phyloP scores from a whole-genome alignment of 2,329 filamentous ascomycete genomes.

The Hypoxylon sp. region DNA sequence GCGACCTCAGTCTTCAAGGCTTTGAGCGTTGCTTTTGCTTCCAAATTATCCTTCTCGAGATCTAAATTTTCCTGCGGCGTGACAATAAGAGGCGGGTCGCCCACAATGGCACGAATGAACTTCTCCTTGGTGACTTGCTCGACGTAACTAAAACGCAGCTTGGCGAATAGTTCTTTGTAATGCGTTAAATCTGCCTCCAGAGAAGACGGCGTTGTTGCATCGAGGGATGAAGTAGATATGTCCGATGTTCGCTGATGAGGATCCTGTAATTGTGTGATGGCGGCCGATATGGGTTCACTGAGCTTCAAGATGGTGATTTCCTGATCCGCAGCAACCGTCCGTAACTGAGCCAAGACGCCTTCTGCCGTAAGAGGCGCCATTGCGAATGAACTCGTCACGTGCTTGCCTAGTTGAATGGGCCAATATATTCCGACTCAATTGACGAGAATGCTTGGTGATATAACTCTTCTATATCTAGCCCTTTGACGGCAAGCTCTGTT shows the following conservation, averaged over 20 bases:
- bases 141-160: conserved; percentile 96
- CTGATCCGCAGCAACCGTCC: conserved; percentile 68
- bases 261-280: conserved; percentile 58
- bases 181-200: conserved; percentile 88
- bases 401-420: neutral
- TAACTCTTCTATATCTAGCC: neutral
- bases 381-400: conserved; percentile 13
- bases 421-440: neutral
- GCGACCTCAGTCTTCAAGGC: conserved; percentile 84
- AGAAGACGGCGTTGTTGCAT: conserved; percentile 79
- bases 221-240: conserved; percentile 74
- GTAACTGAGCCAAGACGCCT: conserved; percentile 64
- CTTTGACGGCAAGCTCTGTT: neutral
- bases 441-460: neutral
- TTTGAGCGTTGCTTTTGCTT: conserved; percentile 82
- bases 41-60: conserved; percentile 77
- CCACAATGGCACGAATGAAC: conserved; percentile 92
- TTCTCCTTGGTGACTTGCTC: conserved; percentile 99
- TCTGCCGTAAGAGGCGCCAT: conserved; percentile 54
- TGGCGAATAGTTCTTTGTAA: conserved; percentile 95
- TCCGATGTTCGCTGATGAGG: conserved; percentile 77
- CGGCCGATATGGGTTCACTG: conserved; percentile 78
- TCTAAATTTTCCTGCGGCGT: conserved; percentile 85
- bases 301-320: conserved; percentile 82
- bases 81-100: conserved; percentile 89